Conservation (phyloP, 345 rosid species). For the Pugionium dolabratum region DNA sequence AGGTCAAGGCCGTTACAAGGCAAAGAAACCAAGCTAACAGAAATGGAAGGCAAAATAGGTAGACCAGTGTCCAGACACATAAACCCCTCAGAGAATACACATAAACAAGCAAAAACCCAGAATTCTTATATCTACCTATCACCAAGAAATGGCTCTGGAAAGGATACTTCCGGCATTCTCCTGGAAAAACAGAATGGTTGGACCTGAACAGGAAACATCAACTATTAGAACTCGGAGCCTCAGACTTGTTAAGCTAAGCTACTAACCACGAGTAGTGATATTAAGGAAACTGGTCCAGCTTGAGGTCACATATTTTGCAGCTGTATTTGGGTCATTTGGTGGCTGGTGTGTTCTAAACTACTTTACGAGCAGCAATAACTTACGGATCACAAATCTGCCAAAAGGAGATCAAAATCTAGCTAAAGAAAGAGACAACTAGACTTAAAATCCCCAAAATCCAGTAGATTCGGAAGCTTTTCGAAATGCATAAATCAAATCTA, state of each 20-base stretch:
- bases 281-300: not conserved
- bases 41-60: slow-evolving; percentile 8
- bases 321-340: not conserved
- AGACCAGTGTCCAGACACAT: not conserved
- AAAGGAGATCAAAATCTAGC: slow-evolving; percentile 16
- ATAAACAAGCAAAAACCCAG: slow-evolving; percentile 9
- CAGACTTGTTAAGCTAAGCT: slow-evolving; percentile 20
- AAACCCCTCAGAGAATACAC: slow-evolving; percentile 15
- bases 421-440: slow-evolving; percentile 1
- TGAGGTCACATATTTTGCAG: not conserved
- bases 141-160: slow-evolving; percentile 19
- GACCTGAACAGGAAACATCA: slow-evolving; percentile 65
- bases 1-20: slow-evolving; percentile 51
- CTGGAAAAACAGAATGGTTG: slow-evolving; percentile 93
- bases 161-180: slow-evolving; percentile 99
- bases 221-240: slow-evolving; percentile 15
- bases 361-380: not conserved
- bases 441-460: slow-evolving; percentile 24
- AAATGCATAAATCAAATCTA: slow-evolving; percentile 38
- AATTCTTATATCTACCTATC: not conserved
- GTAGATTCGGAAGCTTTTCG: slow-evolving; percentile 1
- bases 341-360: slow-evolving; percentile 1
- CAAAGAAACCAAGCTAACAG: slow-evolving; percentile 7
- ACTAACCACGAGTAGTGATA: slow-evolving; percentile 11
- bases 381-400: slow-evolving; percentile 17